phyloP scores from a whole-genome alignment of 176 grass and related monocot species.

The Microstegium vimineum region DNA sequence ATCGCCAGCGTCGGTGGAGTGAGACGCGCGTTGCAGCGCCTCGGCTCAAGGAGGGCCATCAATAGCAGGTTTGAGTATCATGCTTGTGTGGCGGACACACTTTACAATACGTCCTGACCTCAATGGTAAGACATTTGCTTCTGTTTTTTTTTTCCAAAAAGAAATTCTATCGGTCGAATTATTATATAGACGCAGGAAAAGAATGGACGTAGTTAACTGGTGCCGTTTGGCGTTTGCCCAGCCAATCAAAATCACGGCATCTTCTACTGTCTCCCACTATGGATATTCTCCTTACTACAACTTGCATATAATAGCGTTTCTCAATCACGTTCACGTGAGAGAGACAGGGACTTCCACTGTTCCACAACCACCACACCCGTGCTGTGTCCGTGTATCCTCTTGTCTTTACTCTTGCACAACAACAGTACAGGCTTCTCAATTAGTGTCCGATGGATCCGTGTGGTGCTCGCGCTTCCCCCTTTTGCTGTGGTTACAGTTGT shows the following conservation, averaged over 20 bases:
- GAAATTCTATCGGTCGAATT: too few species aligned
- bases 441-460: not conserved
- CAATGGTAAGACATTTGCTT: too few species aligned
- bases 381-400: not conserved
- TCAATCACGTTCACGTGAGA: not conserved
- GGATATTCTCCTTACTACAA: conserved; percentile 10
- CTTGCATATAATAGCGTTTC: not conserved
- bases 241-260: not conserved
- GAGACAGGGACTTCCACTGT: not conserved
- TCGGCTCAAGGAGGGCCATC: too few species aligned
- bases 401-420: not conserved
- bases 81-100: too few species aligned
- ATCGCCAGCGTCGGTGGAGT: too few species aligned
- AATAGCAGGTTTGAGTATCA: too few species aligned
- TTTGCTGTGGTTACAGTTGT: not conserved
- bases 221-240: too few species aligned
- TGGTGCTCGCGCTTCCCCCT: not conserved
- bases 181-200: not conserved
- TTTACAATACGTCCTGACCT: too few species aligned
- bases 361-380: too few species aligned
- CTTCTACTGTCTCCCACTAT: not conserved
- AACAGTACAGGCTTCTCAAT: not conserved
- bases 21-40: too few species aligned
- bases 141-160: too few species aligned
- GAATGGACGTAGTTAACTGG: not conserved